Evolutionary conservation across 1,139 yeast genomes (phyloP), one percentile per base, ranked within the genome.

Genomic region (Candida mesenterica): DNA sequence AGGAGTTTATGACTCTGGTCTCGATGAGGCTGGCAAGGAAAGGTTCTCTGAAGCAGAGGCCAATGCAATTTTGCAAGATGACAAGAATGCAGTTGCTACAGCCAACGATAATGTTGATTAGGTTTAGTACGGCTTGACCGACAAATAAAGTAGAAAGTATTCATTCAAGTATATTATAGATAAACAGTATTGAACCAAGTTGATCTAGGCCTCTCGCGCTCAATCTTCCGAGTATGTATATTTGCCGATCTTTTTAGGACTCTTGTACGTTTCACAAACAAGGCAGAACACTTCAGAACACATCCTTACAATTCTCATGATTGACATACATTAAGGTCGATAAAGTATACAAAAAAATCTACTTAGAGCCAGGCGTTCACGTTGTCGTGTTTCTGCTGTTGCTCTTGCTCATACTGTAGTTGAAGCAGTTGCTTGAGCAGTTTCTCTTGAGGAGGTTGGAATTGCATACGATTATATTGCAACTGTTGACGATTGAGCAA

Each of bases 1-100:
- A 9, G 86, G 88, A 1, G 53, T 53, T 4, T 65, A 58, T 40
- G 63, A 63, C 36, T 52, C 58, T 25, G 68, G 67, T 5, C 37
- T 49, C 28, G 52, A 50, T 25, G 41, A 42, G 32, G 25, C 28
- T 20, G 42, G 42, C 9, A 35, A 30, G 30, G 38, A 33, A 18
- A 38, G 27, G 22, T 15, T 31, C 28, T 4, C 24, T 17, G 19
- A 33, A 32, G 33, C 26, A 26, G 39, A n/a, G 6, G 17, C 7
- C n/a, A 15, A 30, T 10, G 31, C 22, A 2, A 30, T 30, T 15
- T 19, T 30, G n/a, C 28, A 31, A 7, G 30, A 19, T 18, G 43
- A 41, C 15, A 34, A 36, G 26, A 38, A 40, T 31, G 37, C 20
- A 2, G 30, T n/a, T n/a, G 39, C 39, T 23, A 15, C 24, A 33